Evolutionary conservation across 2,329 filamentous ascomycete species (phyloP).

Genomic region (Curvularia sp.): DNA sequence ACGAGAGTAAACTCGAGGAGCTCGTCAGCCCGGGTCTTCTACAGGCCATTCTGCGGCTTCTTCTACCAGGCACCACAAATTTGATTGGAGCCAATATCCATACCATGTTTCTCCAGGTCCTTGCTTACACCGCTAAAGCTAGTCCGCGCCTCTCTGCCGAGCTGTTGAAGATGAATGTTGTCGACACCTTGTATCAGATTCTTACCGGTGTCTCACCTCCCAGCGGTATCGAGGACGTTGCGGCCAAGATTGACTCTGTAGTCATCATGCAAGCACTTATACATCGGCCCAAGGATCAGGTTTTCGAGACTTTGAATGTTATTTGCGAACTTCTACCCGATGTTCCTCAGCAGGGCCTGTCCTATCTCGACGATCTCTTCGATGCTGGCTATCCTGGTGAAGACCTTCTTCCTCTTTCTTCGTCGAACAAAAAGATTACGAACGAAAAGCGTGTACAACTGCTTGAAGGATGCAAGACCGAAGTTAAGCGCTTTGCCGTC

Average conservation of each 20-base stretch:
- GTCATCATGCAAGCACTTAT: slow-evolving; percentile 99
- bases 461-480: slow-evolving; percentile 79
- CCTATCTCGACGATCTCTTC: slow-evolving; percentile 59
- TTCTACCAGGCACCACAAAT: slow-evolving; percentile 94
- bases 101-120: slow-evolving; percentile 90
- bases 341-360: slow-evolving; percentile 65
- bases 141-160: slow-evolving; percentile 88
- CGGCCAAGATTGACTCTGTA: slow-evolving; percentile 90
- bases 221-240: slow-evolving; percentile 75
- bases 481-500: slow-evolving; percentile 90
- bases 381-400: slow-evolving; percentile 59
- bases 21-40: slow-evolving; percentile 88
- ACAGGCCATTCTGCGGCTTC: slow-evolving; percentile 80
- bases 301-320: slow-evolving; percentile 96
- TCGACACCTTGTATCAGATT: slow-evolving; percentile 97
- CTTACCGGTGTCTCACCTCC: slow-evolving; percentile 94
- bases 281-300: slow-evolving; percentile 91
- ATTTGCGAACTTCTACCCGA: slow-evolving; percentile 92
- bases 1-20: slow-evolving; percentile 87
- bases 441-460: slow-evolving; percentile 85
- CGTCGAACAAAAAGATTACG: slow-evolving; percentile 62
- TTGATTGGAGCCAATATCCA: slow-evolving; percentile 93
- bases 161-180: slow-evolving; percentile 93
- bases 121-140: slow-evolving; percentile 87
- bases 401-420: slow-evolving; percentile 54